Evolutionary conservation across 257 asterid species (phyloP).

Genomic region (Gentiana straminea): DNA sequence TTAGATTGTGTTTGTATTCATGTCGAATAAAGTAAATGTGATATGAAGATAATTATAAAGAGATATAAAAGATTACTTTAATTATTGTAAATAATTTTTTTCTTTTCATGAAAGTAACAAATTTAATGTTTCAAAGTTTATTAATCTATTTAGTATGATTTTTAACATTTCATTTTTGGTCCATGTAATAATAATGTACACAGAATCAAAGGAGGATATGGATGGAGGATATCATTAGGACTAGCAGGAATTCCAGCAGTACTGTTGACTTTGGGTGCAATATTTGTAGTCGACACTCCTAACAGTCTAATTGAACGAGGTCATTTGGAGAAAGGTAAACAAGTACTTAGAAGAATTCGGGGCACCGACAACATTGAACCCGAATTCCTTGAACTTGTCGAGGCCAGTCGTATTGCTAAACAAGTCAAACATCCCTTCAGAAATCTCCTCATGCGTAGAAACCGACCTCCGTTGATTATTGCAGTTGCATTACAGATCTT

Average conservation of each 20-base stretch:
- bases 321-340: constrained; percentile 57
- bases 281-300: constrained; percentile 70
- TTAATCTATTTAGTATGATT: too few relatives aligned
- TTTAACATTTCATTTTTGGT: too few relatives aligned
- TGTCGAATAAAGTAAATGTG: too few relatives aligned
- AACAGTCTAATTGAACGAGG: constrained; percentile 87
- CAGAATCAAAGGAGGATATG: constrained; percentile 77
- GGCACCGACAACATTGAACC: constrained; percentile 77
- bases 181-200: too few relatives aligned
- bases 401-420: constrained; percentile 77
- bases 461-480: constrained; percentile 70
- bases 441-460: constrained; percentile 62
- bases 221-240: constrained; percentile 84
- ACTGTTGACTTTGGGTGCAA: constrained; percentile 63
- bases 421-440: constrained; percentile 79
- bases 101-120: too few relatives aligned
- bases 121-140: too few relatives aligned
- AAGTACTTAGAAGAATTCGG: constrained; percentile 54
- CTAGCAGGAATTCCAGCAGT: constrained; percentile 79
- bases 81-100: too few relatives aligned
- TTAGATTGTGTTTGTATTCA: too few relatives aligned
- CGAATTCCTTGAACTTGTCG: constrained; percentile 64
- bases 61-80: too few relatives aligned
- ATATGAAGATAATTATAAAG: too few relatives aligned
- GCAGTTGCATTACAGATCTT: constrained; percentile 67